Evolutionary conservation across 2,329 filamentous ascomycete species (phyloP).

Genomic region (Trichothecium roseum): DNA sequence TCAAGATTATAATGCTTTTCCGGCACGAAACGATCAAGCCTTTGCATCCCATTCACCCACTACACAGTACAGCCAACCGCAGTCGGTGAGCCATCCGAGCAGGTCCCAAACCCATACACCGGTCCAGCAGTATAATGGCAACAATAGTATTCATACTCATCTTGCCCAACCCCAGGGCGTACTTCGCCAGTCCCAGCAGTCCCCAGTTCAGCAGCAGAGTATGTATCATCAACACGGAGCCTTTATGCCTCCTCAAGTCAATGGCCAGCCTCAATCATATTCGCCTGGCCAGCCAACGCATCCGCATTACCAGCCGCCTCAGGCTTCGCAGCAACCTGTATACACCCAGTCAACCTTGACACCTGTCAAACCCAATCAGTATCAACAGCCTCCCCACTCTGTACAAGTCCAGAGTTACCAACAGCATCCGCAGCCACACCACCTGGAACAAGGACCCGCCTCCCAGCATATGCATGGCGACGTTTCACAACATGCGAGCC

Average conservation of each 20-base stretch:
- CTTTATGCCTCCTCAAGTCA: neutral
- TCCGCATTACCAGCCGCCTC: conserved; percentile 1
- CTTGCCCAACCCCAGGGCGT: conserved; percentile 5
- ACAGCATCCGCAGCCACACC: conserved; percentile 12
- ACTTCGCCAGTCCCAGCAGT: conserved; percentile 3
- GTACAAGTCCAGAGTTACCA: conserved; percentile 6
- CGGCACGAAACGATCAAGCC: conserved; percentile 18
- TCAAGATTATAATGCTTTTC: conserved; percentile 19
- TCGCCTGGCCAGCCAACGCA: no score
- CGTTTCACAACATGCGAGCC: conserved; percentile 11
- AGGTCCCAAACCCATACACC: conserved; percentile 22
- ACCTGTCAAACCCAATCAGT: conserved; percentile 9
- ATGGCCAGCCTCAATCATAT: neutral
- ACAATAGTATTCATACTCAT: conserved; percentile 11
- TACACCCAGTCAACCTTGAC: conserved; percentile 1
- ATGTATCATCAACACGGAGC: neutral
- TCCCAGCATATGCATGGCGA: conserved; percentile 1
- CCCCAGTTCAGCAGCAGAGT: neutral
- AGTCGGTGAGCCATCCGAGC: conserved; percentile 19
- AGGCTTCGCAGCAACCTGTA: conserved; percentile 6
- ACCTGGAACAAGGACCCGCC: conserved; percentile 12
- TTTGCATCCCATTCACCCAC: conserved; percentile 17
- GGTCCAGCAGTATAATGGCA: conserved; percentile 21
- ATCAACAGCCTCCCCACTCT: conserved; percentile 9
- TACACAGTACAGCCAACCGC: conserved; percentile 18